Conservation (phyloP, 805 yeast species). For the Tetrapisispora fleetii region DNA sequence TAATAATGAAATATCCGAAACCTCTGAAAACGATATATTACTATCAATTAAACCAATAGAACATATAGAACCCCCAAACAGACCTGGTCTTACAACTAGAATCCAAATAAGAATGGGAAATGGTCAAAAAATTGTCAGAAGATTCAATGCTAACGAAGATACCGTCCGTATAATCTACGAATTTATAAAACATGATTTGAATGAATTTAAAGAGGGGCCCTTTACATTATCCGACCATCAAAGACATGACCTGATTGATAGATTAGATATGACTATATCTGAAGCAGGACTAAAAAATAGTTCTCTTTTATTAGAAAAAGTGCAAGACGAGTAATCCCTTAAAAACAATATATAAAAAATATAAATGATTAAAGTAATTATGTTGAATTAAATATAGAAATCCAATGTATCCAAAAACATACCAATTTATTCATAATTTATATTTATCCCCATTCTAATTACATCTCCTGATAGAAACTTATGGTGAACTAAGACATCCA, state of each 20-base stretch:
- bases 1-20: slow-evolving; percentile 1
- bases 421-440: too few relatives aligned
- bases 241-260: slow-evolving; percentile 46
- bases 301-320: slow-evolving; percentile 57
- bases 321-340: slow-evolving; percentile 13
- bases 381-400: too few relatives aligned
- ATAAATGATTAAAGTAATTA: background rate
- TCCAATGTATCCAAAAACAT: too few relatives aligned
- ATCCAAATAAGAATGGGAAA: slow-evolving; percentile 83
- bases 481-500: too few relatives aligned
- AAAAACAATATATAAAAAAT: background rate
- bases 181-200: slow-evolving; percentile 52
- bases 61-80: slow-evolving; percentile 53
- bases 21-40: slow-evolving; percentile 29
- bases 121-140: slow-evolving; percentile 72
- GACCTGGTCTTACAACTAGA: slow-evolving; percentile 52
- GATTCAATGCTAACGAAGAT: slow-evolving; percentile 47
- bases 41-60: slow-evolving; percentile 40
- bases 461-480: too few relatives aligned
- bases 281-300: slow-evolving; percentile 79
- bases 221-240: slow-evolving; percentile 49
- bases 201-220: slow-evolving; percentile 31
- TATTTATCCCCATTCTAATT: too few relatives aligned
- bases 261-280: slow-evolving; percentile 47
- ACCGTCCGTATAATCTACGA: slow-evolving; percentile 52